A percentile compares a stretch with the other conserved stretches of the same genome.
phyloP scores from a whole-genome alignment of 2,329 filamentous ascomycete species.

The Periglandula ipomoeae region DNA sequence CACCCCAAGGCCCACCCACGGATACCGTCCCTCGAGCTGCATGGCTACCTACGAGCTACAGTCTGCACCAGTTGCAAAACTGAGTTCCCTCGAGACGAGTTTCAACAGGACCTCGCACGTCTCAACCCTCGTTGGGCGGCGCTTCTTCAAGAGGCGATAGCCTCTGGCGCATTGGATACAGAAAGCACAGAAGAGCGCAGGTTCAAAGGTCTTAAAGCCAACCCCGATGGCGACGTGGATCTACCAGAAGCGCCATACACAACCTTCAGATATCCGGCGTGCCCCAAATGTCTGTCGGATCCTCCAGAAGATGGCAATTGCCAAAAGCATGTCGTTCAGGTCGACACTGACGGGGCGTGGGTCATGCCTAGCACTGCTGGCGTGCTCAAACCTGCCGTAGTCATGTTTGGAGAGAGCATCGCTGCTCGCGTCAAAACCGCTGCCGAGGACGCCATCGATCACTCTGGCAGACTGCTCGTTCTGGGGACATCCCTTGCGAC shows the following conservation, averaged over 20 bases:
- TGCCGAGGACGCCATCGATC: slow-evolving; percentile 73
- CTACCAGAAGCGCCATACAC: slow-evolving; percentile 78
- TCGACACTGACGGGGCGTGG: slow-evolving; percentile 79
- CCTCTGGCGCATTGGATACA: slow-evolving; percentile 65
- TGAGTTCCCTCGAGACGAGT: slow-evolving; percentile 60
- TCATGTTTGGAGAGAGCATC: slow-evolving; percentile 96
- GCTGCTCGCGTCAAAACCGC: slow-evolving; percentile 56
- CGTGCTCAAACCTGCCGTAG: slow-evolving; percentile 83
- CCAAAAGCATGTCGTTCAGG: slow-evolving; percentile 48
- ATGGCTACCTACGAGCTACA: slow-evolving; percentile 78
- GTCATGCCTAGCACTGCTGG: slow-evolving; percentile 56
- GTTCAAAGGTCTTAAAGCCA: slow-evolving; percentile 65
- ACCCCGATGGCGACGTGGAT: slow-evolving; percentile 93
- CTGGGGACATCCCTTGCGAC: slow-evolving; percentile 88
- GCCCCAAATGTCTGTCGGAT: slow-evolving; percentile 64
- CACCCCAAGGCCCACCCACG: slow-evolving; percentile 68
- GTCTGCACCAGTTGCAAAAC: slow-evolving; percentile 72
- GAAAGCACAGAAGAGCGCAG: slow-evolving; percentile 64
- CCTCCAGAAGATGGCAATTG: slow-evolving; percentile 51
- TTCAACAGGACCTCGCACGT: slow-evolving; percentile 65
- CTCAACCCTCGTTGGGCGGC: slow-evolving; percentile 82
- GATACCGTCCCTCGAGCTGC: slow-evolving; percentile 72
- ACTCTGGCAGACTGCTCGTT: slow-evolving; percentile 64
- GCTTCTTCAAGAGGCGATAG: slow-evolving; percentile 64
- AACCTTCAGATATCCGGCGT: slow-evolving; percentile 85